Evolutionary conservation across 1,284 basidiomycete species (phyloP).

Genomic region (Malassezia equina): DNA sequence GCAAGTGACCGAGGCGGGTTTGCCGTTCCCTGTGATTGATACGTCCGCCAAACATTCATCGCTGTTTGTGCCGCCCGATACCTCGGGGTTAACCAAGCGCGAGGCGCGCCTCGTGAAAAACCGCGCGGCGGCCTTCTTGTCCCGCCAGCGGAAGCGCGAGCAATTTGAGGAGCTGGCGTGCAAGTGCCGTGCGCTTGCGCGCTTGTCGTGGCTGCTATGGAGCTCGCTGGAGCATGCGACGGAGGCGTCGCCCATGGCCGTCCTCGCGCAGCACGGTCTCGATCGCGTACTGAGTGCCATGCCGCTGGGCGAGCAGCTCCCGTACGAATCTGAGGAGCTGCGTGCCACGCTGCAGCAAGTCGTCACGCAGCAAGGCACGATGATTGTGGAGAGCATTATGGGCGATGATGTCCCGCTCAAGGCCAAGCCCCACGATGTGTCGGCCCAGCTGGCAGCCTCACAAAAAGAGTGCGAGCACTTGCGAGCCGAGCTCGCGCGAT

Average conservation of each 20-base stretch:
- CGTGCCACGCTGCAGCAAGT: slow-evolving; percentile 13
- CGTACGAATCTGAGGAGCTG: slow-evolving; percentile 11
- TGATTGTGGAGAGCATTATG: slow-evolving; percentile 6
- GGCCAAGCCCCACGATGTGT: slow-evolving; percentile 1
- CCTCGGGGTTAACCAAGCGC: slow-evolving; percentile 72
- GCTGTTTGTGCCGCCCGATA: slow-evolving; percentile 69
- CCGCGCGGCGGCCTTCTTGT: slow-evolving; percentile 77
- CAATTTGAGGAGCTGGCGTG: slow-evolving; percentile 81
- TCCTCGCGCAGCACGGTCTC: not conserved
- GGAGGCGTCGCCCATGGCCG: not conserved
- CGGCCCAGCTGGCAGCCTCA: slow-evolving; percentile 2
- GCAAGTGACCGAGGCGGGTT: slow-evolving; percentile 41
- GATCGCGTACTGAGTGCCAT: slow-evolving; percentile 5
- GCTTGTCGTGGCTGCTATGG: slow-evolving; percentile 40
- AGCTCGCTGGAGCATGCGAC: slow-evolving; percentile 11
- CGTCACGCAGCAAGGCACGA: slow-evolving; percentile 5
- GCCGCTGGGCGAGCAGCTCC: slow-evolving; percentile 1
- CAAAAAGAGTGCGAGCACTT: slow-evolving; percentile 6
- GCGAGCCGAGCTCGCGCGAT: slow-evolving; percentile 4
- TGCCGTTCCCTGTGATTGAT: slow-evolving; percentile 47
- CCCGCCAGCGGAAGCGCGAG: slow-evolving; percentile 76
- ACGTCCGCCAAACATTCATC: slow-evolving; percentile 46
- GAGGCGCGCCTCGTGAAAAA: slow-evolving; percentile 84
- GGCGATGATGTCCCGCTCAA: not conserved
- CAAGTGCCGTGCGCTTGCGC: slow-evolving; percentile 53